Conservation (phyloP, 192 early-diverging fungal genomes). For the Nowakowskiella sp. region DNA sequence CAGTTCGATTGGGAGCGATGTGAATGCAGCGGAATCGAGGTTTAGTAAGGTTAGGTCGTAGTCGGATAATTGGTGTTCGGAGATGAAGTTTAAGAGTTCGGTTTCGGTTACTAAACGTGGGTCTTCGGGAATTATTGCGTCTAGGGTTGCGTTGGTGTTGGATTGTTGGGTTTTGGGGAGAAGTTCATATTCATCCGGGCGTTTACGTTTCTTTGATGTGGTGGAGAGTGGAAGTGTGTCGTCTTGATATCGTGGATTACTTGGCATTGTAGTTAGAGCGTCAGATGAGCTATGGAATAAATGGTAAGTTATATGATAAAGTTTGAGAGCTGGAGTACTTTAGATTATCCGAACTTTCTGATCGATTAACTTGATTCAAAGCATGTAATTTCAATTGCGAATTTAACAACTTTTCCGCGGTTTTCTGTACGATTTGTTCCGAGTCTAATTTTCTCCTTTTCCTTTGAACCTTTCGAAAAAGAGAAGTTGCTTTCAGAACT, state of each 20-base stretch:
- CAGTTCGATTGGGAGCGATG: constrained; percentile 55
- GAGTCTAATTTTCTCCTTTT: constrained; percentile 25
- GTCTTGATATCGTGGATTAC: too few relatives aligned
- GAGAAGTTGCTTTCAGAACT: neutral
- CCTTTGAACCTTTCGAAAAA: constrained; percentile 35
- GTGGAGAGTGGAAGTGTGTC: too few relatives aligned
- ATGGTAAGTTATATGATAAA: constrained; percentile 1
- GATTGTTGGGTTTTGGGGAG: constrained; percentile 33
- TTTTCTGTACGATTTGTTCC: constrained; percentile 50
- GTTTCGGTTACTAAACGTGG: constrained; percentile 46
- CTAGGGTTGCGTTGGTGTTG: too few relatives aligned
- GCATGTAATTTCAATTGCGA: constrained; percentile 69
- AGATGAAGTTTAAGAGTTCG: constrained; percentile 44
- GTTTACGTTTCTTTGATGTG: constrained; percentile 38
- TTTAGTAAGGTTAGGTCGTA: constrained; percentile 38
- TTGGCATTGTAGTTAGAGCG: too few relatives aligned
- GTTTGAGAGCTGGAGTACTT: constrained; percentile 4
- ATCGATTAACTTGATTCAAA: constrained; percentile 30
- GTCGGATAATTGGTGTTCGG: constrained; percentile 12
- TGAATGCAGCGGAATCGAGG: constrained; percentile 72
- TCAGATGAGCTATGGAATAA: too few relatives aligned
- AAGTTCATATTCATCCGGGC: constrained; percentile 50
- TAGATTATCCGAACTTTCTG: constrained; percentile 9
- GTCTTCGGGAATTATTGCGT: too few relatives aligned
- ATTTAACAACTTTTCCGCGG: constrained; percentile 76